phyloP scores from a whole-genome alignment of 768 basidiomycete genomes.

The Chalciporus chontae region DNA sequence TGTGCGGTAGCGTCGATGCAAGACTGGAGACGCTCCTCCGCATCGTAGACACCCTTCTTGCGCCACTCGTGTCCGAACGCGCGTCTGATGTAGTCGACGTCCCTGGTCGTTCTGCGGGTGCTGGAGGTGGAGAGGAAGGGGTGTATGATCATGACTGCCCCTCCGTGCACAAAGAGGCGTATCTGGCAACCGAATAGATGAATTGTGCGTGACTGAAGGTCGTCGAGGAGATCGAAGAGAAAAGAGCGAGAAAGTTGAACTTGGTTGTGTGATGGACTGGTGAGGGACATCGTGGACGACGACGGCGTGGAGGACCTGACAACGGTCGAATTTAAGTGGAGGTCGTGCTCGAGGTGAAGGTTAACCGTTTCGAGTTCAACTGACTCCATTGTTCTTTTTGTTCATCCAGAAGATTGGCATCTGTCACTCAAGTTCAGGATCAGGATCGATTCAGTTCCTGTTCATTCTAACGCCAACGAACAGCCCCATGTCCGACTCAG shows the following conservation, averaged over 20 bases:
- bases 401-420: too few relatives aligned
- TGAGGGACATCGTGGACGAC: slow-evolving; percentile 15
- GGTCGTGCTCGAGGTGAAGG: neutral
- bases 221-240: slow-evolving; percentile 45
- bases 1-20: slow-evolving; percentile 57
- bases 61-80: slow-evolving; percentile 56
- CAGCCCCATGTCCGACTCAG: neutral
- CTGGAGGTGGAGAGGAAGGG: slow-evolving; percentile 36
- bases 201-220: slow-evolving; percentile 49
- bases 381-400: neutral
- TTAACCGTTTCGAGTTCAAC: neutral
- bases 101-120: slow-evolving; percentile 53
- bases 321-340: neutral
- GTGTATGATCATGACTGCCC: slow-evolving; percentile 72
- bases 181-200: slow-evolving; percentile 48
- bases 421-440: too few relatives aligned
- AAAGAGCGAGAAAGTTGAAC: slow-evolving; percentile 28
- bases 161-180: slow-evolving; percentile 66
- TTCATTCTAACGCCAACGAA: too few relatives aligned
- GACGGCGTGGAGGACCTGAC: neutral
- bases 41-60: slow-evolving; percentile 46
- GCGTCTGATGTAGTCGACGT: slow-evolving; percentile 65
- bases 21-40: slow-evolving; percentile 48
- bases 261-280: slow-evolving; percentile 30
- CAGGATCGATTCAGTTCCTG: too few relatives aligned